Percentiles rank a stretch among this genome's conserved stretches.
Evolutionary conservation across 2,329 filamentous ascomycete species (phyloP).

Genomic region (Alternaria gansuensis): DNA sequence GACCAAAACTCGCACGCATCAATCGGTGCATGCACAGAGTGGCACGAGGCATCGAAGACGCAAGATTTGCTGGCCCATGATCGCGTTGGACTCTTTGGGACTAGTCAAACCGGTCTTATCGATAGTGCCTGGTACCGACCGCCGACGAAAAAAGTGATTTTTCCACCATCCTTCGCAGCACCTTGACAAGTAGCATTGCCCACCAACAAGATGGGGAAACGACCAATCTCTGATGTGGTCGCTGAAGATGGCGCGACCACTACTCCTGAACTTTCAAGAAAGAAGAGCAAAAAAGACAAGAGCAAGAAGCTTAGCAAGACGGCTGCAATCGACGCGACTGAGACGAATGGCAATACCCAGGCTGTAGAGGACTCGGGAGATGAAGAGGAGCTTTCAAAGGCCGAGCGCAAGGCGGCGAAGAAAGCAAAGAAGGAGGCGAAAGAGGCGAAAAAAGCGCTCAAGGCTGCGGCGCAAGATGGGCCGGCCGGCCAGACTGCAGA

Average conservation of each 20-base stretch:
- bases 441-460: conserved; percentile 34
- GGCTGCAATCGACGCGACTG: conserved; percentile 27
- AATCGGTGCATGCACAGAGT: background rate
- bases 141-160: conserved; percentile 30
- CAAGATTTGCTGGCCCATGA: conserved; percentile 9
- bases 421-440: conserved; percentile 54
- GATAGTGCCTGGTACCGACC: conserved; percentile 25
- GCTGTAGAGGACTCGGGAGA: conserved; percentile 34
- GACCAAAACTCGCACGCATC: background rate
- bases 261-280: conserved; percentile 42
- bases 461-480: conserved; percentile 30
- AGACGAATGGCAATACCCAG: conserved; percentile 32
- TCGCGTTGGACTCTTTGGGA: conserved; percentile 12
- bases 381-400: conserved; percentile 52
- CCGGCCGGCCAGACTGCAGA: conserved; percentile 38
- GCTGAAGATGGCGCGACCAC: conserved; percentile 37
- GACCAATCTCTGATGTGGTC: conserved; percentile 46
- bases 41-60: conserved; percentile 5
- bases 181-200: conserved; percentile 9
- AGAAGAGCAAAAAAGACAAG: conserved; percentile 53
- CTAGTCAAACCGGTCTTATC: conserved; percentile 27
- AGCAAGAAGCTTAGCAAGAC: conserved; percentile 41
- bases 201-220: conserved; percentile 48
- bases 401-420: conserved; percentile 55
- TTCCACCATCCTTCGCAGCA: conserved; percentile 20